A percentile compares a stretch with the other conserved stretches of the same genome.
Evolutionary conservation across 345 rosid species (phyloP).

Genomic region (Salix suchowensis): DNA sequence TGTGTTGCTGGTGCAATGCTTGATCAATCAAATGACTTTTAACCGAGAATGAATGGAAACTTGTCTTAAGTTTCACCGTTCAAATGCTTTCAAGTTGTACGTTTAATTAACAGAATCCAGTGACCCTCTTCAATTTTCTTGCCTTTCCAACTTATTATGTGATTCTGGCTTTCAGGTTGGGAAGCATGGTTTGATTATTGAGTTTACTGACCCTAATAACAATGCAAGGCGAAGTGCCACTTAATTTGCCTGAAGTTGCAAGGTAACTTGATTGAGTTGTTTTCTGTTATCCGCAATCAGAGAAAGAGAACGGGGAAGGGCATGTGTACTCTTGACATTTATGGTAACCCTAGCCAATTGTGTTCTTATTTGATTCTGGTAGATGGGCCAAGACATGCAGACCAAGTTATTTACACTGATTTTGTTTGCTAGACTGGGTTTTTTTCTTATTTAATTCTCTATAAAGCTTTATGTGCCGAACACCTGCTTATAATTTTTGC

Average conservation of each 20-base stretch:
- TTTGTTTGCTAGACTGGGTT: neutral
- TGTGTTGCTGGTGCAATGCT: neutral
- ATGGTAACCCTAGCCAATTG: neutral
- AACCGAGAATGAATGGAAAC: neutral
- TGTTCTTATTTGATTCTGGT: neutral
- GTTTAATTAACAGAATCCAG: neutral
- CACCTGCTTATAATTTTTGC: neutral
- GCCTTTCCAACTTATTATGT: neutral
- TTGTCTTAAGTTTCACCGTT: neutral
- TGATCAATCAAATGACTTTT: neutral
- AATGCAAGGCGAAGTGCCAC: conserved; percentile 76
- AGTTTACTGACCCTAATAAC: conserved; percentile 70
- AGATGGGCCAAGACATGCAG: neutral
- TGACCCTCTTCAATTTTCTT: neutral
- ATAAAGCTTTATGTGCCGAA: neutral
- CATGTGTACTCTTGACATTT: neutral
- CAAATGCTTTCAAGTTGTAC: neutral
- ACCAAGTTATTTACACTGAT: neutral
- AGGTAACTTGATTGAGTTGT: conserved; percentile 40
- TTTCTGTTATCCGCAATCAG: neutral
- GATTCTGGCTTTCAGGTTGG: conserved; percentile 53
- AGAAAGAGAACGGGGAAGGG: neutral
- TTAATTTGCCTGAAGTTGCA: conserved; percentile 96
- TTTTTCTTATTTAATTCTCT: neutral
- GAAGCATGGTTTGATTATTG: conserved; percentile 88